These are phyloP conservation scores for Dictyophora rubrovolvata DNA, from an alignment of 768 basidiomycete genomes.

Conservation along the genomic window DNA sequence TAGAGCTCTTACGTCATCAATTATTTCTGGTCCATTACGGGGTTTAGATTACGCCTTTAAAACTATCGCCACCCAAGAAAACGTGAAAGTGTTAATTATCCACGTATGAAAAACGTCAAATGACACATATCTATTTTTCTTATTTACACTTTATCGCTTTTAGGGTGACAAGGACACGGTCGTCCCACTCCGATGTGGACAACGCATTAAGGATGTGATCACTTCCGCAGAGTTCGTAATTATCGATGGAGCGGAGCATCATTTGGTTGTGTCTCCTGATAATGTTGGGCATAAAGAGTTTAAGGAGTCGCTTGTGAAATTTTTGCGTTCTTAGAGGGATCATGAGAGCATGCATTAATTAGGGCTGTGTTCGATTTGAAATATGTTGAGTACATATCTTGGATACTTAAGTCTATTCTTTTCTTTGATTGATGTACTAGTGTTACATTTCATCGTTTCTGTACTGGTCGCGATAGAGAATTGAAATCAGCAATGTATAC, in stretches of 20 bases:
- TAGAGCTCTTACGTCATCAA: conserved; percentile 13
- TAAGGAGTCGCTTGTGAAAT: background rate
- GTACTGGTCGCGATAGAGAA: too few relatives aligned
- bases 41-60: conserved; percentile 18
- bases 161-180: conserved; percentile 16
- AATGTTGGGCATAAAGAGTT: background rate
- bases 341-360: too few relatives aligned
- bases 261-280: conserved; percentile 9
- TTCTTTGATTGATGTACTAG: too few relatives aligned
- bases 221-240: background rate
- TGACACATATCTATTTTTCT: background rate
- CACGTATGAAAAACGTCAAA: conserved; percentile 7
- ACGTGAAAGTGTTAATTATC: conserved; percentile 11
- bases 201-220: conserved; percentile 11
- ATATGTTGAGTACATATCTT: too few relatives aligned
- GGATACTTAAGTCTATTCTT: too few relatives aligned
- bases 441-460: too few relatives aligned
- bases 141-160: background rate
- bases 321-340: too few relatives aligned
- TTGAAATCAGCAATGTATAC: too few relatives aligned
- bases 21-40: conserved; percentile 18
- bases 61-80: conserved; percentile 10
- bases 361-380: too few relatives aligned
- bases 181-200: conserved; percentile 7
- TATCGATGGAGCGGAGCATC: conserved; percentile 15